Percentiles rank a stretch among this genome's conserved stretches.
Evolutionary conservation across 1,139 yeast genomes (phyloP).

Genomic region (Hansenula anomala): DNA sequence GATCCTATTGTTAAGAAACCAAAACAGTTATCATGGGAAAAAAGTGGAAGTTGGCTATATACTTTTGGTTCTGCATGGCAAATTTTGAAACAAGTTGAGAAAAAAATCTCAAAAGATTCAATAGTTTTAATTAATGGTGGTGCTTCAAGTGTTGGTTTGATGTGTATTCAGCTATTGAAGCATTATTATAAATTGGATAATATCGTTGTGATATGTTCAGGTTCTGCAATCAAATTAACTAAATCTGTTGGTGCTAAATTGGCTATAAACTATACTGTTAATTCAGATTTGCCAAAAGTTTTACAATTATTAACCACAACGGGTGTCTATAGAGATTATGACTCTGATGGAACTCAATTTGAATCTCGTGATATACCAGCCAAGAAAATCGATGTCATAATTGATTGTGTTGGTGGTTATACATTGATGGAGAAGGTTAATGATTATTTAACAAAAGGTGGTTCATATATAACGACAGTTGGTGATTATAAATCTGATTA

Average conservation of each 20-base stretch:
- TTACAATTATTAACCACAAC: constrained; percentile 14
- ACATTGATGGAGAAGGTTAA: constrained; percentile 27
- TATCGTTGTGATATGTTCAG: constrained; percentile 39
- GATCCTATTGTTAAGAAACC: constrained; percentile 45
- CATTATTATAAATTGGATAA: constrained; percentile 37
- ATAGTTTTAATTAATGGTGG: constrained; percentile 66
- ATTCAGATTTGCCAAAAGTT: constrained; percentile 14
- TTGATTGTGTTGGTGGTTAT: constrained; percentile 48
- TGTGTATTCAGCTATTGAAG: constrained; percentile 53
- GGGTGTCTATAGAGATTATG: constrained; percentile 24
- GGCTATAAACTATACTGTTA: constrained; percentile 21
- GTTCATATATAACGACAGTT: constrained; percentile 47
- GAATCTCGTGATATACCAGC: constrained; percentile 20
- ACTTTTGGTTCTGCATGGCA: constrained; percentile 55
- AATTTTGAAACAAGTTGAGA: constrained; percentile 31
- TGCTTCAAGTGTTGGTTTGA: constrained; percentile 67
- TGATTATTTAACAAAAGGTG: constrained; percentile 32
- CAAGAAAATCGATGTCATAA: constrained; percentile 34
- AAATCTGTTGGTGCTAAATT: constrained; percentile 21
- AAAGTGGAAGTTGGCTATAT: constrained; percentile 57
- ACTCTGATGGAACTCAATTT: constrained; percentile 22
- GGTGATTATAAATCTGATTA: constrained; percentile 45
- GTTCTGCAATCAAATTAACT: constrained; percentile 27
- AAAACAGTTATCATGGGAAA: constrained; percentile 36
- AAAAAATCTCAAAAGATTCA: constrained; percentile 20